Evolutionary conservation across 192 early-diverging fungal genomes (phyloP), one percentile per base, ranked within the genome.

Genomic region (Rhizophagus clarus): DNA sequence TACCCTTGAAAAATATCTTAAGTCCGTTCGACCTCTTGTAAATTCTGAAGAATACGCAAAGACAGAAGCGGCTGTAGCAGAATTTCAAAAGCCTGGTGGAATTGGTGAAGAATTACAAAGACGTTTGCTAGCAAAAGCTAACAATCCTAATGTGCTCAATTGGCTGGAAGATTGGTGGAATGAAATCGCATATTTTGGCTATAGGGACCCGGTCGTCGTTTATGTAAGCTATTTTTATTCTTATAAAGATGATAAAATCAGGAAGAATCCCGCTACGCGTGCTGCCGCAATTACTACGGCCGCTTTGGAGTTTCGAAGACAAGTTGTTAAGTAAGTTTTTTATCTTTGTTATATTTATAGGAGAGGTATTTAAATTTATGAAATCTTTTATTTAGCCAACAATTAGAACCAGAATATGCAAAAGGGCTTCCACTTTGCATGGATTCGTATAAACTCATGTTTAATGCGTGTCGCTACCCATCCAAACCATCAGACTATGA

Each of bases 91-190:
- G 77, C 92, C 94, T 22, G 93, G 93, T n/a, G 93, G 94, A 62
- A 73, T 91, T 40, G 97, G 97, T 62, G 88, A 93, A 74, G 85
- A 91, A 85, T 91, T 99, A 60, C 97, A 98, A 87, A 83, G 91
- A 81, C 91, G 97, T 72, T 87, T 99, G 64, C 64, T 93, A 66
- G 92, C 92, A 74, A 90, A 93, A 63, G 93, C 92, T 4, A 88
- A 90, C 28, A 88, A 91, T 82, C 90, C 93, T 29, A 90, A 89
- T 68, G 89, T 92, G 67, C 89, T 90, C 42, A 95, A 94, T 88
- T 99, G 97, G 93, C 89, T 97, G 68, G 95, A 93, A 83, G 96
- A 97, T 81, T 99, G 98, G 98, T 99, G 98, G 98, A 94, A 95
- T 82, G 96, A 96, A 72, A 89, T 94, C 68, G 95, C 96, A 76